Conservation (phyloP, 768 basidiomycete species). For the Lactifluus pinguis region DNA sequence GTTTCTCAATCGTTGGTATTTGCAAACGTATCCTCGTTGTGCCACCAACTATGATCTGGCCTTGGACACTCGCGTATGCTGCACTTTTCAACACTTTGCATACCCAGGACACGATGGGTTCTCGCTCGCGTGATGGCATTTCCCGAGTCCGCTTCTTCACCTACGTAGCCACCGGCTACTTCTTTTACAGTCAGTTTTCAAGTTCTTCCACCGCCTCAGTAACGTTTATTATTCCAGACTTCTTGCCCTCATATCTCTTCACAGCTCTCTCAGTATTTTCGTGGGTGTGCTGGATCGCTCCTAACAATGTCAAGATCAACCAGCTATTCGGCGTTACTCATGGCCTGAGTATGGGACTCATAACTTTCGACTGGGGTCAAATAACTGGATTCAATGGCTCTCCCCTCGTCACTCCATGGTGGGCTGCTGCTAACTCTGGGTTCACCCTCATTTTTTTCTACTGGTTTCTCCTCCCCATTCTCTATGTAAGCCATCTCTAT, state of each 20-base stretch:
- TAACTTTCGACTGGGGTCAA: conserved; percentile 80
- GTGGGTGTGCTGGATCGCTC: conserved; percentile 61
- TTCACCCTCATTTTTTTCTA: conserved; percentile 59
- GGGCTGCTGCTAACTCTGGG: conserved; percentile 66
- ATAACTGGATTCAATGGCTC: conserved; percentile 53
- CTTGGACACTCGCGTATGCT: conserved; percentile 34
- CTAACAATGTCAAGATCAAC: conserved; percentile 60
- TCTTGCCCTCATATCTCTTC: conserved; percentile 11
- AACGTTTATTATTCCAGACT: conserved; percentile 27
- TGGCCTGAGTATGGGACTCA: conserved; percentile 45
- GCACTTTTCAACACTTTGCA: conserved; percentile 40
- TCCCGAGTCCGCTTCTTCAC: conserved; percentile 46
- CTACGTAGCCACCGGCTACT: conserved; percentile 31
- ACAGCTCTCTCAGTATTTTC: conserved; percentile 29
- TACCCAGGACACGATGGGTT: conserved; percentile 32
- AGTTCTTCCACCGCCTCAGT: conserved; percentile 60
- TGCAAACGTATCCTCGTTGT: conserved; percentile 37
- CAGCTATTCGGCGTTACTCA: conserved; percentile 58
- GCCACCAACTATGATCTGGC: conserved; percentile 40
- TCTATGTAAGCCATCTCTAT: conserved; percentile 33
- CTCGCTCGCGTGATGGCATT: conserved; percentile 37
- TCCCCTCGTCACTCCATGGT: conserved; percentile 75
- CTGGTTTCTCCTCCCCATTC: conserved; percentile 53
- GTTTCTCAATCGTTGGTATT: conserved; percentile 36
- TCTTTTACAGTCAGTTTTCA: conserved; percentile 42